Base-by-base conservation (phyloP, 805 yeast genomes). In the Lachancea kluyveri region DNA sequence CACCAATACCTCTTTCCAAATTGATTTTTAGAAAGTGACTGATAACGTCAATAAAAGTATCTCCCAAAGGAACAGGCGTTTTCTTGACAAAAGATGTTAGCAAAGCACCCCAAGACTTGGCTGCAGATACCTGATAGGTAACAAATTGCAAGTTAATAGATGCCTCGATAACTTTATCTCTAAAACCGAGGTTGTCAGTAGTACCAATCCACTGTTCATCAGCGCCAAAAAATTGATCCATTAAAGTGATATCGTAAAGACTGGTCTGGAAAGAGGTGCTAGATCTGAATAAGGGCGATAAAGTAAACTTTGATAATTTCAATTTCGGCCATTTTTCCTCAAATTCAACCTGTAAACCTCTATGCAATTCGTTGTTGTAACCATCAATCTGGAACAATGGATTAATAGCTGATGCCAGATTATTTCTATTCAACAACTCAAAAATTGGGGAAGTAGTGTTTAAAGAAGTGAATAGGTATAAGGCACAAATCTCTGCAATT, bases 41-140 rank as follows among this genome's bases (percentile, higher is more conserved):
- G 1, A 75, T 76, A 26, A 67, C 48, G 6, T 56, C 56, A 46
- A 59, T 44, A 42, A 60, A 64, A 0, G 62, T 50, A 6, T 50
- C 37, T n/a, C 53, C 49, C 6, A 67, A 38, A 4, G 59, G 54
- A 0, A 41, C 37, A 1, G 52, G 46, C 14, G 52, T 53, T 26
- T 60, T 64, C 39, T 74, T 70, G 37, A 81, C 69, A 45, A 62
- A 78, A 0, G 90, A 73, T 0, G 90, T 77, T 14, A 85, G 40
- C 20, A 87, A 61, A 1, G 92, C 86, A 30, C 90, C 87, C 70
- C 84, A 76, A 0, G 94, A 71, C 45, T 79, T 79, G 3, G 85
- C 80, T 13, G 82, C 71, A 4, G 73, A 63, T 10, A 78, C 64
- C 46, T 86, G 94, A 1, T 88, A 69, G 24, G 76, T 68, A 6